These are phyloP conservation scores for Aspergillus sp. DNA, from an alignment of 2,329 filamentous ascomycete species.

Conservation along the genomic window DNA sequence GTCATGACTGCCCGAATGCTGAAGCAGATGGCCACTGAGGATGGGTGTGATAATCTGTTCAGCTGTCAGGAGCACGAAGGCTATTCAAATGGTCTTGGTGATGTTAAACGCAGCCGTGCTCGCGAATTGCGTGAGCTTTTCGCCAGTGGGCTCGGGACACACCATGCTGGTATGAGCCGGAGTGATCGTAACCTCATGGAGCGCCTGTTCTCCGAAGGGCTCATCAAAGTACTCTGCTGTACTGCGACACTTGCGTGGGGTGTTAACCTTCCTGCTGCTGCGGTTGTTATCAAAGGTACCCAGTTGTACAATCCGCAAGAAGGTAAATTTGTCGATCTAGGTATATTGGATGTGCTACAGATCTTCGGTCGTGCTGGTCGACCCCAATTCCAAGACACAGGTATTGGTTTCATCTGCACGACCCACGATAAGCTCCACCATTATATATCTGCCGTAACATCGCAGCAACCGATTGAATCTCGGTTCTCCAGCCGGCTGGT, in stretches of 20 bases:
- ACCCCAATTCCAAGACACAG: constrained; percentile 95
- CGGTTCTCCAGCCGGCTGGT: constrained; percentile 90
- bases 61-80: constrained; percentile 76
- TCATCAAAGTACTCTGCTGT: constrained; percentile 97
- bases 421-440: constrained; percentile 91
- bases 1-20: constrained; percentile 83
- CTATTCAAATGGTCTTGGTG: constrained; percentile 76
- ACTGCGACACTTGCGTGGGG: constrained; percentile 97
- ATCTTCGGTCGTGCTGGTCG: constrained; percentile 98
- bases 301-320: constrained; percentile 96
- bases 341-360: constrained; percentile 93
- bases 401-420: constrained; percentile 97
- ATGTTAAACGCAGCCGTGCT: constrained; percentile 83
- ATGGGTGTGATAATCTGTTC: constrained; percentile 77
- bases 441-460: constrained; percentile 88
- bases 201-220: constrained; percentile 81
- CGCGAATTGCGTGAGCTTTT: constrained; percentile 86
- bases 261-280: constrained; percentile 95
- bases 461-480: constrained; percentile 97
- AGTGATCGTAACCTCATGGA: constrained; percentile 96
- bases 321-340: constrained; percentile 93
- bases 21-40: constrained; percentile 80
- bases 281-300: constrained; percentile 96
- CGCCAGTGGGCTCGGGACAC: constrained; percentile 87
- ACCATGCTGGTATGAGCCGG: constrained; percentile 95